Evolutionary conservation across 2,329 filamentous ascomycete genomes (phyloP), one percentile per base, ranked within the genome.

Genomic region (Aureobasidium mangrovei): DNA sequence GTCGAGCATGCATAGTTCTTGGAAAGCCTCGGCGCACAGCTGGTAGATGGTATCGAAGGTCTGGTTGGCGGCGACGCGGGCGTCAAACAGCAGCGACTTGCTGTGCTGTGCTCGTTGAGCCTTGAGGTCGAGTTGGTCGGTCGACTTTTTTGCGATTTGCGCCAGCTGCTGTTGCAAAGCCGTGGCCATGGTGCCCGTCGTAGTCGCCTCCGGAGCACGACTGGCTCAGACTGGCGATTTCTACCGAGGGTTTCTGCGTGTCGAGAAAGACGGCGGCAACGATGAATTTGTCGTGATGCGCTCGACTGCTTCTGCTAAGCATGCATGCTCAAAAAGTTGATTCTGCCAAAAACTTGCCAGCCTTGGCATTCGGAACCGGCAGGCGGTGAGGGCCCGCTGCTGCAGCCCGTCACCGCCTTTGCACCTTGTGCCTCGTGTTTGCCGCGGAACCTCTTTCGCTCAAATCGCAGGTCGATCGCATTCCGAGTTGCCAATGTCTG

Each of bases 81-180:
- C 80, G 63, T 95, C 91, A 74, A 95, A 98, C 57, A 99, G 88
- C 58, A 99, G 75, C 52, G 93, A 98, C 71, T 96, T 91, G 60
- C 88, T 88, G 73, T 98, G 93, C 59, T 88, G 83, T 58, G 86
- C 82, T 71, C 90, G 91, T 74, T 96, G 90, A 64, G 91, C 88
- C 73, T 94, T 95, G 63, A 95, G 79, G 68, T 97, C 88, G 65
- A 97, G 81, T 62, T 91, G 86, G 67, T 91, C 85, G 63, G 91
- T 95, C 64, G 89, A 95, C 66, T 87, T 88, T 61, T 86, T 84
- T 63, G 91, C 88, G 67, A 98, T 91, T 68, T 88, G 84, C 76
- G 91, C 88, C 75, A 99, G 77, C 80, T 98, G 94, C 75, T 88
- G 84, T 72, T 91, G 87, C 63, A 99, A 85, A 67, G 88, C 85